Evolutionary conservation across 805 yeast genomes (phyloP), one percentile per base, ranked within the genome.

Genomic region (Wickerhamiella lipophila): DNA sequence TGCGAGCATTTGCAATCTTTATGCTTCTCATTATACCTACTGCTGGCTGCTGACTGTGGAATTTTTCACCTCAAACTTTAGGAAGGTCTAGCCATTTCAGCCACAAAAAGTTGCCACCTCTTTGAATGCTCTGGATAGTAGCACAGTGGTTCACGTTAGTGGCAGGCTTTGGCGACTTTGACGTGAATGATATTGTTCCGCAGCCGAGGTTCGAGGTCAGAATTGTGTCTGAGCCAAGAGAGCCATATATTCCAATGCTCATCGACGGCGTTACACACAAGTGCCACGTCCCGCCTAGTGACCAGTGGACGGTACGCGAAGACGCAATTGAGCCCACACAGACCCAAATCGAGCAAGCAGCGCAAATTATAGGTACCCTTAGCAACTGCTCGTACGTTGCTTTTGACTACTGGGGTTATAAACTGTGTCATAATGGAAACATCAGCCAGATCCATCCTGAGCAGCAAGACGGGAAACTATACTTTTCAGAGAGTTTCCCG

Each of bases 341-440:
- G 11, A 8, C 19, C 2, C 23, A 38, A 21, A 30, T 30, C 6
- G 16, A 15, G 12, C 40, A 8, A 2, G 49, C 49, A 3, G 9
- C 25, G 12, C 22, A 5, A 1, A 8, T 42, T 3, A 19, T 49
- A 3, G 38, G 22, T 16, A 32, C 22, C 16, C 21, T 7, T 5
- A 22, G 23, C 3, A 42, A 23, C 11, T 67, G 71, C 47, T 35
- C 66, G 1, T 35, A 52, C 16, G 60, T 56, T 42, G 42, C 50
- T 2, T 59, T 68, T 32, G 73, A 70, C n/a, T 77, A 74, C 58
- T 77, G 81, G 79, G 70, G 73, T 11, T 75, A 72, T 53, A 71
- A 68, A 3, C 70, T 69, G 47, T 76, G 81, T 56, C 69, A 65
- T 51, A 75, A 73, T 5, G 70, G 68, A 50, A 66, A 68, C 41